Conservation (phyloP, 345 rosid species). For the Cardiospermum halicacabum region DNA sequence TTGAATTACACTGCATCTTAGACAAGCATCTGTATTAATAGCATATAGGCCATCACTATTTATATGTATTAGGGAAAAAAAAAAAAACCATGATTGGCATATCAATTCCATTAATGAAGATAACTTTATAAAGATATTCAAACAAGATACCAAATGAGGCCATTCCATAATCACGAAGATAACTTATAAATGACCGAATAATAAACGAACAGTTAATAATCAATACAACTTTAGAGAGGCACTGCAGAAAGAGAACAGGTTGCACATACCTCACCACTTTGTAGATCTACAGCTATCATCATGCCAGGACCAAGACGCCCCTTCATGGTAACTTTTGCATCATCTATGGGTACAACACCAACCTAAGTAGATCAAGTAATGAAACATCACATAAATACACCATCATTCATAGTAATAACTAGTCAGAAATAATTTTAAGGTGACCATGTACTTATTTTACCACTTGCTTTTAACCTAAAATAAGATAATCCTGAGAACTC, state of each 20-base stretch:
- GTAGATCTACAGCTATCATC: constrained; percentile 93
- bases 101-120: neutral
- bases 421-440: too few species aligned
- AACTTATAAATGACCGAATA: constrained; percentile 5
- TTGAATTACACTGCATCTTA: neutral
- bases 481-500: neutral
- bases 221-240: neutral
- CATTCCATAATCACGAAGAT: neutral
- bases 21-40: neutral
- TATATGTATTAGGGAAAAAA: neutral
- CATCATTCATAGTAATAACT: too few species aligned
- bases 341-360: constrained; percentile 95
- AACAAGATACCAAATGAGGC: neutral
- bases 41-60: neutral
- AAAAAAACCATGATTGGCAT: neutral
- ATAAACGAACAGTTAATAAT: neutral
- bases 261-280: constrained; percentile 78
- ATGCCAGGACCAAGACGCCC: constrained; percentile 99
- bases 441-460: too few species aligned
- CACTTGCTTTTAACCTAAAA: neutral
- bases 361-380: constrained; percentile 45
- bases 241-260: constrained; percentile 6
- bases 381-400: too few species aligned
- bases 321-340: constrained; percentile 83
- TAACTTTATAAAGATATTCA: neutral